Base-by-base conservation (phyloP, 108 stramenopile species). In the Fragilariopsis cylindrus region DNA sequence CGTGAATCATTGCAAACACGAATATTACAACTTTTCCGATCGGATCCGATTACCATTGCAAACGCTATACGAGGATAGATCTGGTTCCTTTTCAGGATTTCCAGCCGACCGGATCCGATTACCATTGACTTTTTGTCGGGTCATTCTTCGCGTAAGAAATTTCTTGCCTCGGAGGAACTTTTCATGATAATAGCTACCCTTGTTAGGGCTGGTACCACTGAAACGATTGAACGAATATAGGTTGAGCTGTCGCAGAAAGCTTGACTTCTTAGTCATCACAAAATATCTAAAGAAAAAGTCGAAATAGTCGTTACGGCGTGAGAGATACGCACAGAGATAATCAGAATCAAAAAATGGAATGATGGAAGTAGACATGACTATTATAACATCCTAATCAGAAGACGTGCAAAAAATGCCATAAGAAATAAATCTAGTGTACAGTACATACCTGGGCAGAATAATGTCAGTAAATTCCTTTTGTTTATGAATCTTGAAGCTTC, bases 171-270 rank as follows among this genome's bases (percentile, higher is more conserved):
- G 80, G 41, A 91, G 72, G 69, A 96, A 96, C n/a, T 81, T 73
- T 69, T 90, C 90, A 73, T 96, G 92, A 65, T 90, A 96, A 70
- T 93, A 96, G 18, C 74, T 75, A 7, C 87, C 88, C 64, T 89
- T 79, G 65, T 95, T 92, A 12, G 82, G 65, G 39, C 3, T 44
- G 15, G 91, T 91, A 12, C 81, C 75, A 44, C 85, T 88, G 40
- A 95, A 78, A 30, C 90, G 87, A 66, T 79, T 75, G 70, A 95
- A 95, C 3, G 88, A 90, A 74, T 95, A 92, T 13, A 96, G 74
- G 68, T 95, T 95, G 21, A 96, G 86, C 76, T 96, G 94, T 16
- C 96, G 73, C 71, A 95, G 84, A 76, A 97, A 95, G 54, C 85
- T 85, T 18, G 90, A 84, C 76, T 88, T 92, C 69, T 92, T 93